These are phyloP conservation scores for Fusarium sp. DNA, from an alignment of 2,329 filamentous ascomycete species.

Conservation along the genomic window DNA sequence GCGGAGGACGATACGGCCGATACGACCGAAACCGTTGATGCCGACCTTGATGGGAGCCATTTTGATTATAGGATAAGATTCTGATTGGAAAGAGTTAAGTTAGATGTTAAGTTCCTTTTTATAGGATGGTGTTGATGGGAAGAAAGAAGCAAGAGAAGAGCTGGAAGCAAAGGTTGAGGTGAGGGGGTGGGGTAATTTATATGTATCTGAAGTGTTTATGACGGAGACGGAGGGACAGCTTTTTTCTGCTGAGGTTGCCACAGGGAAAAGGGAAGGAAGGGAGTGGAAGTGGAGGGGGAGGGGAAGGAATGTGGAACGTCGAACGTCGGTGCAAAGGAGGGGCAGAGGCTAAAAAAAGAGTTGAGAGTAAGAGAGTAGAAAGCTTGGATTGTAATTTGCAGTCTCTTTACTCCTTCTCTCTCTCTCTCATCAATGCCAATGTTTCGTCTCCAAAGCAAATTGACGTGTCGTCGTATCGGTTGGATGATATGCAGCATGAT, in stretches of 20 bases:
- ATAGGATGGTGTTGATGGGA: slow-evolving; percentile 10
- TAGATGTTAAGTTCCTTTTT: slow-evolving; percentile 19
- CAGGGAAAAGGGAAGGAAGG: slow-evolving; percentile 17
- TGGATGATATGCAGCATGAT: slow-evolving; percentile 18
- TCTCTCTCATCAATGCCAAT: background rate
- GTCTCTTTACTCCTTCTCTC: background rate
- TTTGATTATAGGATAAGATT: slow-evolving; percentile 45
- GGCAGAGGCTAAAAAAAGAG: slow-evolving; percentile 20
- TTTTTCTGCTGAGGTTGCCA: slow-evolving; percentile 34
- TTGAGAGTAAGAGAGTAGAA: background rate
- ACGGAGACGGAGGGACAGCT: slow-evolving; percentile 23
- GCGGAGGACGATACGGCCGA: slow-evolving; percentile 99
- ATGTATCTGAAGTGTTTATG: slow-evolving; percentile 32
- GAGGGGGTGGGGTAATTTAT: slow-evolving; percentile 47
- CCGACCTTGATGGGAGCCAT: slow-evolving; percentile 79
- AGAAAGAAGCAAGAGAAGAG: slow-evolving; percentile 15
- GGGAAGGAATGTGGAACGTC: background rate
- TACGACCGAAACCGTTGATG: slow-evolving; percentile 99
- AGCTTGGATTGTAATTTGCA: slow-evolving; percentile 5
- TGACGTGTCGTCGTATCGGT: slow-evolving; percentile 34
- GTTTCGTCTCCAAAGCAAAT: slow-evolving; percentile 9
- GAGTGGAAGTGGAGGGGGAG: background rate
- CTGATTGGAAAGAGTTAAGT: slow-evolving; percentile 23
- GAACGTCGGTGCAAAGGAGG: slow-evolving; percentile 29
- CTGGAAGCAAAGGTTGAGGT: slow-evolving; percentile 21